These are phyloP conservation scores for Trichosporon sp. DNA, from an alignment of 1,284 basidiomycete species.

Conservation along the genomic window DNA sequence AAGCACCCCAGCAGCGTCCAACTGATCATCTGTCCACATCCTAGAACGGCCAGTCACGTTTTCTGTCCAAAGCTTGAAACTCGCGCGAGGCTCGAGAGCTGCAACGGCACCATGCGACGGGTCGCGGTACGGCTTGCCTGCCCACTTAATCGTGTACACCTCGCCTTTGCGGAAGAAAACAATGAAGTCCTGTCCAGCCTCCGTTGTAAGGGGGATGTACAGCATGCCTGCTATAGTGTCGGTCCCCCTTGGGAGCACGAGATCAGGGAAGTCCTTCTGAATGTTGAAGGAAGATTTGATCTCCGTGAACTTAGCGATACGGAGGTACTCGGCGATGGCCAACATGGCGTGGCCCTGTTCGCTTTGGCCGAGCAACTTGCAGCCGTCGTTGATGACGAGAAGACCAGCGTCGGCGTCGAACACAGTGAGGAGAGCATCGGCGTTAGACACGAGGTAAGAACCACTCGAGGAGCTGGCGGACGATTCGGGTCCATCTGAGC, in stretches of 20 bases:
- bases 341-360: constrained; percentile 79
- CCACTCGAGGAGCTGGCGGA: not conserved
- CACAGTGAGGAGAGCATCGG: constrained; percentile 71
- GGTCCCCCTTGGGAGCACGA: constrained; percentile 62
- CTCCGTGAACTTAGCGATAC: constrained; percentile 66
- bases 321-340: constrained; percentile 76
- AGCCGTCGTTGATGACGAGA: constrained; percentile 76
- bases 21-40: constrained; percentile 77
- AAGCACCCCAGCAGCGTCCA: constrained; percentile 80
- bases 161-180: constrained; percentile 76
- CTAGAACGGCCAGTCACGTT: constrained; percentile 66
- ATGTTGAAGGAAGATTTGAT: constrained; percentile 48
- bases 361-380: constrained; percentile 68
- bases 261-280: constrained; percentile 66
- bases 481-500: not conserved
- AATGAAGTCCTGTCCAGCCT: constrained; percentile 66
- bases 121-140: constrained; percentile 66
- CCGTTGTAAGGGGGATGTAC: constrained; percentile 65
- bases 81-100: constrained; percentile 64
- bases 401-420: constrained; percentile 83
- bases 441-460: constrained; percentile 80
- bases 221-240: constrained; percentile 73
- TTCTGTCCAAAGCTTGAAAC: constrained; percentile 79
- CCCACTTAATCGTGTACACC: constrained; percentile 67
- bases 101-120: constrained; percentile 38